These are phyloP conservation scores for Stemphylium lycopersici DNA, from an alignment of 2,329 filamentous ascomycete genomes.

Conservation along the genomic window DNA sequence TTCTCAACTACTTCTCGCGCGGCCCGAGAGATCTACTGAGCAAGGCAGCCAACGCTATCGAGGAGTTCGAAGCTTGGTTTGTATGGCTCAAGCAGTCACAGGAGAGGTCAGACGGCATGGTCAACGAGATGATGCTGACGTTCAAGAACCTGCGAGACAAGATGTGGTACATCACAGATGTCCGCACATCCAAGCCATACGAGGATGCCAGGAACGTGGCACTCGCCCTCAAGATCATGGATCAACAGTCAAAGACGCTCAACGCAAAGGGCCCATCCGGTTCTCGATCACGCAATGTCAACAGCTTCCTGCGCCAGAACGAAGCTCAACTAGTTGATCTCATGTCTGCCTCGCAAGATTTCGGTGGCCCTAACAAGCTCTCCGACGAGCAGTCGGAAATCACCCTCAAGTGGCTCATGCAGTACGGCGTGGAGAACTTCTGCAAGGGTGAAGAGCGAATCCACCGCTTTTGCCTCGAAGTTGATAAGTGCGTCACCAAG, in stretches of 20 bases:
- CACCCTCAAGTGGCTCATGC: constrained; percentile 80
- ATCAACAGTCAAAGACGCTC: constrained; percentile 56
- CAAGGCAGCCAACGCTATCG: constrained; percentile 72
- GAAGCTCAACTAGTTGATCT: constrained; percentile 88
- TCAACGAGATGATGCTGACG: constrained; percentile 75
- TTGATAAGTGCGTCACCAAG: constrained; percentile 84
- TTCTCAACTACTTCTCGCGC: constrained; percentile 75
- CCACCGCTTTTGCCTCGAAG: constrained; percentile 89
- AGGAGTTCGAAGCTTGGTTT: constrained; percentile 81
- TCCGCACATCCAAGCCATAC: constrained; percentile 86
- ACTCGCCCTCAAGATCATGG: constrained; percentile 90
- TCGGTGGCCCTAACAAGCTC: constrained; percentile 91
- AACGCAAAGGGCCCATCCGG: constrained; percentile 49
- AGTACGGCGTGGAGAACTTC: constrained; percentile 86
- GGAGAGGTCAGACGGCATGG: constrained; percentile 74
- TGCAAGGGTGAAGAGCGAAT: constrained; percentile 94
- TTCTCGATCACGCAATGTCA: constrained; percentile 51
- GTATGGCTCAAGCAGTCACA: constrained; percentile 84
- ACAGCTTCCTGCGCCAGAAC: constrained; percentile 74
- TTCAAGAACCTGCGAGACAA: constrained; percentile 84
- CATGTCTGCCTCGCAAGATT: constrained; percentile 78
- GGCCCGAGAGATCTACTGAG: constrained; percentile 73
- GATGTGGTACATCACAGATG: constrained; percentile 98
- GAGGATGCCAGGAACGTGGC: constrained; percentile 86
- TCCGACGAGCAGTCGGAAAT: constrained; percentile 94